Base-by-base conservation (phyloP, 306 rosid species). In the Rosa rugosa region DNA sequence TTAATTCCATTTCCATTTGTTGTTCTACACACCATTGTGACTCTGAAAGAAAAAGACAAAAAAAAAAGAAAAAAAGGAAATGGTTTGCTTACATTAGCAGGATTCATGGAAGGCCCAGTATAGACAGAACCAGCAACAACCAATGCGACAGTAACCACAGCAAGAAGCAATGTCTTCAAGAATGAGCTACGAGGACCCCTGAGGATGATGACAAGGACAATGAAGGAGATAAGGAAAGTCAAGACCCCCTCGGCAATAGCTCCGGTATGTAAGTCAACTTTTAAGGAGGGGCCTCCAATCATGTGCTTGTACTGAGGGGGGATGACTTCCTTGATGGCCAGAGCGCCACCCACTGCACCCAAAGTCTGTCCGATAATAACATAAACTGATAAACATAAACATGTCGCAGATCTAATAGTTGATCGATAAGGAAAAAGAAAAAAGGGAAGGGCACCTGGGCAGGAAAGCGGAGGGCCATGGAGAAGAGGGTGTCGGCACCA, bases 21-120 rank as follows among this genome's bases (percentile, higher is more conserved):
- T 31, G 36, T 31, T 31, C 36, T 31, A 31, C 36, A 31, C 36
- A 44, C 47, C 47, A 44, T 8, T 44, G 47, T 8, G 47, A 44
- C 47, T 44, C 3, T 17, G 13, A 49, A 49, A 49, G 22, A 13
- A 12, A 5, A 8, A 56, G 49, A 66, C 18, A 4, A n/a, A 45
- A 44, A 11, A n/a, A 62, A 53, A 53, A 20, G 12, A 14, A 13
- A 5, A 5, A 47, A 56, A 57, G n/a, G 46, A 18, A 44, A 68
- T 51, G 60, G 34, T 42, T n/a, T 49, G 80, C 98, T 90, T 71
- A 93, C 97, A 57, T 94, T 91, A 82, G 94, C 96, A 17, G 98
- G 98, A 79, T 94, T 94, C 97, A 94, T 92, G 80, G 98, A 85
- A 63, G 98, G 98, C 11, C 97, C 96, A 0, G 98, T 89, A 83